Evolutionary conservation across 768 basidiomycete species (phyloP), one percentile per base, ranked within the genome.

Genomic region (Podaxis carcinomalis): DNA sequence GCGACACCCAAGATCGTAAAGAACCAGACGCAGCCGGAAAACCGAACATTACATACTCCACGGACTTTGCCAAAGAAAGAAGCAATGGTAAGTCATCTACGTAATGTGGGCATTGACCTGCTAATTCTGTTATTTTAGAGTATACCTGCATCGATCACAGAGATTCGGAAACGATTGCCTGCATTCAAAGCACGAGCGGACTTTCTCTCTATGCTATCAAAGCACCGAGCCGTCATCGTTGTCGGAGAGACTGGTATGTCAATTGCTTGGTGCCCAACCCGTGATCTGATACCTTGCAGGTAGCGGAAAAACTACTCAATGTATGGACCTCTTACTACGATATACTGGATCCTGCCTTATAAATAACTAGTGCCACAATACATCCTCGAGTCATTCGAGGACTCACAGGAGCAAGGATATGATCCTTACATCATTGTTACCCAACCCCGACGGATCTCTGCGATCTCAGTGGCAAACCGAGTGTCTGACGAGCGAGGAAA

Each of bases 301-400:
- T 52, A 93, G 89, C 54, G 95, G 95, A 27, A 98, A 98, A 73
- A 95, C 93, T 1, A 95, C 93, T 0, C 93, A 95, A 68, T 68
- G 90, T 92, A 66, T 21, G 50, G 36, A 16, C 40, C 13, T 56
- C 60, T 21, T 53, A 4, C 16, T 23, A n/a, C 1, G 19, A 16
- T 19, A 44, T 7, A 19, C 6, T 19, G n/a, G 42, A 50, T 57
- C 52, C 46, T 54, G 47, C 52, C 25, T 62, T 44, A 63, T 2
- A 9, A 5, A 19, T n/a, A 14, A 32, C 21, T 68, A 88, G 89
- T 95, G 5, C 95, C 95, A 13, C 92, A 95, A 65, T 95, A 93
- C 66, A 87, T 98, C 56, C 76, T 97, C 51, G 94, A 97, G 66
- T 84, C 89, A 44, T 81, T 92, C 47, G 95, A 96, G 51, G 64